A percentile compares a stretch with the other conserved stretches of the same genome.
Conservation (phyloP, 495 filamentous ascomycete genomes). For the Talaromyces proteolyticus region DNA sequence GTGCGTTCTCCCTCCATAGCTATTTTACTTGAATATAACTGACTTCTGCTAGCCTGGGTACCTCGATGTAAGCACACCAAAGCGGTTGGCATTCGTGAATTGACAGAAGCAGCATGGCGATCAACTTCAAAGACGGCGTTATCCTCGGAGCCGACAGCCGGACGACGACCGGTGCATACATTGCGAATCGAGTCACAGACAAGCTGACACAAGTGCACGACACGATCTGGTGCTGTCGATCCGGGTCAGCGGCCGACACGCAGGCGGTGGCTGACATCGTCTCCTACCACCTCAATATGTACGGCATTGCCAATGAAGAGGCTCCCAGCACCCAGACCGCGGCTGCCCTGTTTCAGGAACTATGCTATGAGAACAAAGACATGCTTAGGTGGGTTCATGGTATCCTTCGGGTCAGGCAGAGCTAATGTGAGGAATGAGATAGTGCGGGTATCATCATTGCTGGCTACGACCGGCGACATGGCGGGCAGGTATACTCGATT, state of each 20-base stretch:
- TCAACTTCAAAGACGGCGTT: slow-evolving; percentile 96
- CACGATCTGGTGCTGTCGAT: slow-evolving; percentile 98
- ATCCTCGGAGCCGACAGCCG: slow-evolving; percentile 94
- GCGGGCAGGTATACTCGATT: slow-evolving; percentile 95
- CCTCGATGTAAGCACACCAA: slow-evolving; percentile 90
- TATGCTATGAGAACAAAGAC: slow-evolving; percentile 98
- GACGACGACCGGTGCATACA: slow-evolving; percentile 98
- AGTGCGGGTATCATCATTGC: slow-evolving; percentile 98
- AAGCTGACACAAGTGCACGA: slow-evolving; percentile 98
- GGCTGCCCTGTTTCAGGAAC: slow-evolving; percentile 90
- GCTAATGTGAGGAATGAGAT: not conserved
- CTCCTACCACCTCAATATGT: slow-evolving; percentile 90
- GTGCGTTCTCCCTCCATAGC: slow-evolving; percentile 44
- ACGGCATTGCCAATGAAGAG: slow-evolving; percentile 80
- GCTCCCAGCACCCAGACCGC: slow-evolving; percentile 90
- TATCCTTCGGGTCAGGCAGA: not conserved
- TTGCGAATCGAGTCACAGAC: slow-evolving; percentile 97
- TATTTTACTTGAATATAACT: not conserved
- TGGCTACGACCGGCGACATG: slow-evolving; percentile 87
- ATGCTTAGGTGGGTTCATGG: slow-evolving; percentile 57
- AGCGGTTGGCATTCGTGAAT: too few species aligned
- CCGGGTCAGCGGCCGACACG: slow-evolving; percentile 94
- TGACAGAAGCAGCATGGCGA: slow-evolving; percentile 47
- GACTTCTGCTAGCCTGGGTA: slow-evolving; percentile 67
- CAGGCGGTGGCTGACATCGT: slow-evolving; percentile 98